Evolutionary conservation across 2,329 filamentous ascomycete species (phyloP).

Genomic region (Fusarium palustre): DNA sequence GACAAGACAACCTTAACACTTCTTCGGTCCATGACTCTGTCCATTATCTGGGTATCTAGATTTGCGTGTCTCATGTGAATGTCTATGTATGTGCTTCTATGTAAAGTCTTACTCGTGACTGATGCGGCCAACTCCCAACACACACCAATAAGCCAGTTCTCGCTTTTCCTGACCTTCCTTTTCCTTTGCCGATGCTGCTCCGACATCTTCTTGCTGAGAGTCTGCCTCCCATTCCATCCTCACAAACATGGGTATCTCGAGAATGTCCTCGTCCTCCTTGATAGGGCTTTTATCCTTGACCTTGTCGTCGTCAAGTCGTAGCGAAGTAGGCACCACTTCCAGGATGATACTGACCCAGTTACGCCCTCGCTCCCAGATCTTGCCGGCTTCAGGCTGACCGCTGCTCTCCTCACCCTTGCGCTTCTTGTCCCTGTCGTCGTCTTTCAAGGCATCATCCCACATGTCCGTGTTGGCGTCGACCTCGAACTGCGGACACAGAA

Average conservation of each 20-base stretch:
- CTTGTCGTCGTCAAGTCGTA: constrained; percentile 56
- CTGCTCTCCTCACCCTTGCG: constrained; percentile 56
- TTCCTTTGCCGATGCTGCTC: constrained; percentile 62
- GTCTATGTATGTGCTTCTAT: constrained; percentile 24
- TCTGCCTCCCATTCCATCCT: constrained; percentile 90
- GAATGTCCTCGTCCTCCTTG: constrained; percentile 69
- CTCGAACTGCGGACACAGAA: constrained; percentile 93
- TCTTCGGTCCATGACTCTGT: constrained; percentile 46
- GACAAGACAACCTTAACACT: constrained; percentile 50
- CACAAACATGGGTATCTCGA: constrained; percentile 96
- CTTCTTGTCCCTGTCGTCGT: constrained; percentile 55
- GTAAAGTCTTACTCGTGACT: constrained; percentile 56
- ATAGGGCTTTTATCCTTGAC: constrained; percentile 59
- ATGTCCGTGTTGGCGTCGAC: constrained; percentile 90
- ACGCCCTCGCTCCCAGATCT: constrained; percentile 93
- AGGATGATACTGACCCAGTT: constrained; percentile 97
- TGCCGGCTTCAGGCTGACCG: constrained; percentile 81
- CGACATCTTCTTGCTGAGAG: constrained; percentile 73
- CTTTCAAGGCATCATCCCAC: constrained; percentile 88
- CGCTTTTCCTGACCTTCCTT: constrained; percentile 79
- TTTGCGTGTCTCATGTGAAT: constrained; percentile 40
- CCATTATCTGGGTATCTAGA: constrained; percentile 57
- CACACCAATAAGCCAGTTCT: constrained; percentile 96
- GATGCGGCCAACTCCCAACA: constrained; percentile 88
- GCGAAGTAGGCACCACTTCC: constrained; percentile 80